Percentiles rank a stretch among this genome's conserved stretches.
These are phyloP conservation scores for Oenanthe javanica DNA, from an alignment of 140 eudicot genomes.

Conservation along the genomic window DNA sequence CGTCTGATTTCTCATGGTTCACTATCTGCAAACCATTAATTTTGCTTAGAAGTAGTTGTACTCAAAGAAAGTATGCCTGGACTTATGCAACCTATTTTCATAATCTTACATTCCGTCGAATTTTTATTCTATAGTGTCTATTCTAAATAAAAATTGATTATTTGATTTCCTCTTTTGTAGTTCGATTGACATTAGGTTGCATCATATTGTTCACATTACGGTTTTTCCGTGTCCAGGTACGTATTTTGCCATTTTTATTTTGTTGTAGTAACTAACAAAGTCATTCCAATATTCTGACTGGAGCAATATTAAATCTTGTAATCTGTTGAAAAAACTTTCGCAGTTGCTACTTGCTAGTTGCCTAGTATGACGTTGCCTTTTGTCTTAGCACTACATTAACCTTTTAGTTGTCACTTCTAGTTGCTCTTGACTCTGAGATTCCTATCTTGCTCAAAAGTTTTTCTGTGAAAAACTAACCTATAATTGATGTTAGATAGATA, in stretches of 20 bases:
- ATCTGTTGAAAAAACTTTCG: not conserved
- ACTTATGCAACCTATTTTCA: not conserved
- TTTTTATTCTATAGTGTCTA: not conserved
- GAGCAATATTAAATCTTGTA: not conserved
- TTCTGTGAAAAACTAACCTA: not conserved
- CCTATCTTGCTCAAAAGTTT: not conserved
- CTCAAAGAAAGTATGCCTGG: not conserved
- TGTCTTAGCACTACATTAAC: not conserved
- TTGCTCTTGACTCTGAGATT: not conserved
- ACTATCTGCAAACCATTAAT: too few relatives aligned
- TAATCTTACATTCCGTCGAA: not conserved
- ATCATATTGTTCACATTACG: conserved; percentile 66
- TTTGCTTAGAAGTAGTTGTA: too few relatives aligned
- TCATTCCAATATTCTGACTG: too few relatives aligned
- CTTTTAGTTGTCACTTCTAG: not conserved
- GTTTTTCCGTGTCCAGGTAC: conserved; percentile 82
- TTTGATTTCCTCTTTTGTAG: conserved; percentile 27
- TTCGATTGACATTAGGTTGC: conserved; percentile 83
- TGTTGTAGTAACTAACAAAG: conserved; percentile 5
- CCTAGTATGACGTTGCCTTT: not conserved
- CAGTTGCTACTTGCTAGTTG: not conserved
- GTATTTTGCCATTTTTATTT: not conserved
- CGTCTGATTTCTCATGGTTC: too few relatives aligned
- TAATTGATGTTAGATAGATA: not conserved
- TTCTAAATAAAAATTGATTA: not conserved